phyloP scores from a whole-genome alignment of 2,329 filamentous ascomycete species.

The Pseudogymnoascus sp. region DNA sequence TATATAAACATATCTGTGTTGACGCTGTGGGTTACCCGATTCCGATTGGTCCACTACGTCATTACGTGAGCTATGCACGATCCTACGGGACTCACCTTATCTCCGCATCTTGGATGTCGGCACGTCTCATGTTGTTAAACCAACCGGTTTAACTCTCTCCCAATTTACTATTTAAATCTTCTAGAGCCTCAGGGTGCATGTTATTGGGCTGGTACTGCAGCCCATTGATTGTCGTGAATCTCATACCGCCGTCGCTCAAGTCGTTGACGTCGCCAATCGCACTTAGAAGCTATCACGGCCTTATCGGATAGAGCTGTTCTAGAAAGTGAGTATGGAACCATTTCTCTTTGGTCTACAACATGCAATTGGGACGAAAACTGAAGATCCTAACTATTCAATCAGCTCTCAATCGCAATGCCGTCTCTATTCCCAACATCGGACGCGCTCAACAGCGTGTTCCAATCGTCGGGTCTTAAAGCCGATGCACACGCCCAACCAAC shows the following conservation, averaged over 20 bases:
- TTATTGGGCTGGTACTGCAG: not conserved
- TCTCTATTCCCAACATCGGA: conserved; percentile 48
- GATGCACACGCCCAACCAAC: conserved; percentile 18
- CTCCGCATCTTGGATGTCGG: not conserved
- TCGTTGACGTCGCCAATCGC: not conserved
- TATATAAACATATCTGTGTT: not conserved
- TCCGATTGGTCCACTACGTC: not conserved
- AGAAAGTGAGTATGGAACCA: not conserved
- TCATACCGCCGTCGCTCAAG: not conserved
- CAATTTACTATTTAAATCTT: not conserved
- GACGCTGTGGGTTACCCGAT: not conserved
- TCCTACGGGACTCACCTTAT: not conserved
- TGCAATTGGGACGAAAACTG: not conserved
- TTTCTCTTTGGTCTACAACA: not conserved
- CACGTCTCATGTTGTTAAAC: not conserved
- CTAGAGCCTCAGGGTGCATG: not conserved
- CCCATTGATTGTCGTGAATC: not conserved
- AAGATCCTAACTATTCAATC: conserved; percentile 5
- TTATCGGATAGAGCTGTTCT: not conserved
- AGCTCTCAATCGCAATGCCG: conserved; percentile 39
- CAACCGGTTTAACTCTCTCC: not conserved
- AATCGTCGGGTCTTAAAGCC: conserved; percentile 33
- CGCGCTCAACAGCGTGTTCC: conserved; percentile 48
- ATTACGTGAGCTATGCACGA: not conserved
- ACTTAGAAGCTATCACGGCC: not conserved